phyloP scores from a whole-genome alignment of 768 basidiomycete species.

The Tricholomella constricta region DNA sequence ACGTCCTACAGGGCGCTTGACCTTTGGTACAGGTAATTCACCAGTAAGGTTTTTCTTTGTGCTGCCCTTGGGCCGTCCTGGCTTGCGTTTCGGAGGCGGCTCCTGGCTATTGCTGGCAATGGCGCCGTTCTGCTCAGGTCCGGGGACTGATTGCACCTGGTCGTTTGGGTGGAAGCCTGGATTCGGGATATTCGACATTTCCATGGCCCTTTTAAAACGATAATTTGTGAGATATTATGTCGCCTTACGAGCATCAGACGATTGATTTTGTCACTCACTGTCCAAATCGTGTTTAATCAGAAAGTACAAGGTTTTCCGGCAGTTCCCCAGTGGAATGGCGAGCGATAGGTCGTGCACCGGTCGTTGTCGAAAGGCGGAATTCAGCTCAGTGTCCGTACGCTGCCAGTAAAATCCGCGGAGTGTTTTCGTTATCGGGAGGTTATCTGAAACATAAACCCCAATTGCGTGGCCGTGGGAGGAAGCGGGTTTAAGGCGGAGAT shows the following conservation, averaged over 20 bases:
- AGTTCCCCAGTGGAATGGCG: not conserved
- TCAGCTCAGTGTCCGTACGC: not conserved
- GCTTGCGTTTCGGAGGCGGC: constrained; percentile 55
- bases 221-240: constrained; percentile 9
- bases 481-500: constrained; percentile 1
- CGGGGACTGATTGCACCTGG: constrained; percentile 2
- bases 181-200: constrained; percentile 19
- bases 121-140: constrained; percentile 1
- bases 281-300: not conserved
- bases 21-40: constrained; percentile 45
- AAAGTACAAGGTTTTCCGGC: not conserved
- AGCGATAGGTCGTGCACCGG: not conserved
- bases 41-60: constrained; percentile 63
- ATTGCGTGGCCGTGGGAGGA: constrained; percentile 2
- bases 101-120: not conserved
- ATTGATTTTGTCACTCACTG: not conserved
- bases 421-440: constrained; percentile 7
- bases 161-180: constrained; percentile 11
- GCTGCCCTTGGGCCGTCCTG: constrained; percentile 79
- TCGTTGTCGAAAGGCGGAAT: not conserved
- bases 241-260: not conserved
- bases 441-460: constrained; percentile 10
- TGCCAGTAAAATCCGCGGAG: not conserved
- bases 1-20: constrained; percentile 78
- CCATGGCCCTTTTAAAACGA: constrained; percentile 9